Percentiles rank a stretch among this genome's conserved stretches.
Conservation (phyloP, 441 rosid genomes). For the Kokia cookei region DNA sequence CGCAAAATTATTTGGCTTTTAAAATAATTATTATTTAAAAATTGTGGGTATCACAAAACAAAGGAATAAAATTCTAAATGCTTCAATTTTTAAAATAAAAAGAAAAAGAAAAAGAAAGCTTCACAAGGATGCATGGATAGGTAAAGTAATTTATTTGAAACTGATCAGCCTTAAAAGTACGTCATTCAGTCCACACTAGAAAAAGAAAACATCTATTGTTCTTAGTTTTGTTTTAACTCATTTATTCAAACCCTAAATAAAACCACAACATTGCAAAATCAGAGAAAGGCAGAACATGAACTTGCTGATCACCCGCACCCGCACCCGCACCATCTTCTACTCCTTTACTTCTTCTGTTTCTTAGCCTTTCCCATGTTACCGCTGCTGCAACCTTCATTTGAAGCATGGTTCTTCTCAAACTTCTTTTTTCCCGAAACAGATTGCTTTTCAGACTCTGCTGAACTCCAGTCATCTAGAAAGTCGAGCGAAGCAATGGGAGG, state of each 20-base stretch:
- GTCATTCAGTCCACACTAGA: not conserved
- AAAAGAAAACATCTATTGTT: not conserved
- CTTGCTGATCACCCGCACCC: not conserved
- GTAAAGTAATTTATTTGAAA: not conserved
- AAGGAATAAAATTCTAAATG: not conserved
- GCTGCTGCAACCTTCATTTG: not conserved
- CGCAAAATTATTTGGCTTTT: no score
- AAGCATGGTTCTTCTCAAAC: not conserved
- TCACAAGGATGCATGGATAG: not conserved
- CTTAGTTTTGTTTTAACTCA: not conserved
- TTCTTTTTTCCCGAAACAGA: not conserved
- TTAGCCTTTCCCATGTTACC: not conserved
- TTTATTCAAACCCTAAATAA: not conserved
- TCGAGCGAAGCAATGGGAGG: not conserved
- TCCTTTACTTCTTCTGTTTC: not conserved
- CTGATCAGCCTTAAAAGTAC: not conserved
- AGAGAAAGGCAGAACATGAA: not conserved
- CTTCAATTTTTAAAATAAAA: no score
- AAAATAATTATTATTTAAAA: no score
- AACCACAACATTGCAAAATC: not conserved
- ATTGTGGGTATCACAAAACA: not conserved
- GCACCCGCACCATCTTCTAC: not conserved
- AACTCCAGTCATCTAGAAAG: not conserved
- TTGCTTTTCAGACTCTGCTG: not conserved
- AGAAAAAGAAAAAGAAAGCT: not conserved